These are phyloP conservation scores for Avena insularis DNA, from an alignment of 176 grass and related monocot genomes.

Conservation along the genomic window DNA sequence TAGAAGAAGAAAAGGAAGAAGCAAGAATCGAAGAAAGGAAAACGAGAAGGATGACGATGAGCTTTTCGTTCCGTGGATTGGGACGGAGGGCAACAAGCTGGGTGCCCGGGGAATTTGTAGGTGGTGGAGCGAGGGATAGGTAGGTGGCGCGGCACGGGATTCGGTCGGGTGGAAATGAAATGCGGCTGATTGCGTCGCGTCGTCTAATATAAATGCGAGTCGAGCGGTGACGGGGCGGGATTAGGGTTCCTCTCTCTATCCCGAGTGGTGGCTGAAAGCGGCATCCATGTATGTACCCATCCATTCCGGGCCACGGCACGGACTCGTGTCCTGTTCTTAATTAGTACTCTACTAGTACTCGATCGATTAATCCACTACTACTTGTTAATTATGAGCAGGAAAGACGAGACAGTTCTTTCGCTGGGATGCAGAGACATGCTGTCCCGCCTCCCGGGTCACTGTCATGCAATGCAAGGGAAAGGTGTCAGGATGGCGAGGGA, in stretches of 20 bases:
- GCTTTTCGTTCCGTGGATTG: conserved; percentile 1
- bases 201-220: neutral
- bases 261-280: conserved; percentile 37
- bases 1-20: neutral
- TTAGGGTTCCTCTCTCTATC: conserved; percentile 5
- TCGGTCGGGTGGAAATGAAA: neutral
- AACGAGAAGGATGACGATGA: neutral
- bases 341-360: neutral
- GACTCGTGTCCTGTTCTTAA: neutral
- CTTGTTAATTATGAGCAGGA: neutral
- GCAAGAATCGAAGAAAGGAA: conserved; percentile 15
- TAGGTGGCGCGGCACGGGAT: neutral
- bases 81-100: neutral
- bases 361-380: neutral
- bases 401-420: neutral
- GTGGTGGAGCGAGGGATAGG: conserved; percentile 1
- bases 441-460: conserved; percentile 19
- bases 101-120: conserved; percentile 33
- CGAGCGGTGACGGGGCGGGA: conserved; percentile 37
- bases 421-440: neutral
- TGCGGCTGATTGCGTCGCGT: neutral
- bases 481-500: neutral
- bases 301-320: neutral
- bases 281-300: neutral
- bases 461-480: neutral